phyloP scores from a whole-genome alignment of 192 early-diverging fungal species.

The Oehlia diaphana region DNA sequence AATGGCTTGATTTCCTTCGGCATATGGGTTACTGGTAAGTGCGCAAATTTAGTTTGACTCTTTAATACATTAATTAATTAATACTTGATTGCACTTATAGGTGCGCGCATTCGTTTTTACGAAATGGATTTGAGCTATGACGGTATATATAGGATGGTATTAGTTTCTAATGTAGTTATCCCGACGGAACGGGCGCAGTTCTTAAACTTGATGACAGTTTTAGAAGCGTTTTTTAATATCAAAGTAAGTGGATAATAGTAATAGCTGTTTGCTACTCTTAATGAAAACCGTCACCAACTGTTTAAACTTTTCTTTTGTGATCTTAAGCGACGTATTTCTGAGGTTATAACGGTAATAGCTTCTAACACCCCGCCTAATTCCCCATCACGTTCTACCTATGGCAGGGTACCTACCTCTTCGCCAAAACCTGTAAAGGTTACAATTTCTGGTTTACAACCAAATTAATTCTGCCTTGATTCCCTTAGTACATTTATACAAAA shows the following conservation, averaged over 20 bases:
- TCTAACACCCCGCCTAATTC: constrained; percentile 21
- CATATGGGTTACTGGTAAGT: constrained; percentile 19
- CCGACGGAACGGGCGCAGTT: not conserved
- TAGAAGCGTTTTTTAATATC: constrained; percentile 11
- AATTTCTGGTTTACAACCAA: not conserved
- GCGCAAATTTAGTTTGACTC: constrained; percentile 10
- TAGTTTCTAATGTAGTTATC: not conserved
- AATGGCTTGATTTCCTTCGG: constrained; percentile 12
- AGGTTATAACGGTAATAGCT: constrained; percentile 8
- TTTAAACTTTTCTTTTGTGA: constrained; percentile 20
- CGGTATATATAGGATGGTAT: constrained; percentile 15
- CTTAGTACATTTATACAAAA: too few relatives aligned
- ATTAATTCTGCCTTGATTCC: too few relatives aligned
- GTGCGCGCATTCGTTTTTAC: not conserved
- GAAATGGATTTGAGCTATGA: constrained; percentile 19
- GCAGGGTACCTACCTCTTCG: not conserved
- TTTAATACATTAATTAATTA: constrained; percentile 23
- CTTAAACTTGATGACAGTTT: constrained; percentile 8
- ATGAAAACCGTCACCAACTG: constrained; percentile 12
- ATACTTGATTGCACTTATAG: constrained; percentile 11
- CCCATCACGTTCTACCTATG: constrained; percentile 24
- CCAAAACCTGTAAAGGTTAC: constrained; percentile 1
- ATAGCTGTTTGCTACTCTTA: constrained; percentile 9
- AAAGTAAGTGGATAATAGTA: constrained; percentile 17
- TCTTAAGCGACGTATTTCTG: constrained; percentile 22